Evolutionary conservation across 805 yeast species (phyloP).

Genomic region (Saccharomycopsis schoenii): DNA sequence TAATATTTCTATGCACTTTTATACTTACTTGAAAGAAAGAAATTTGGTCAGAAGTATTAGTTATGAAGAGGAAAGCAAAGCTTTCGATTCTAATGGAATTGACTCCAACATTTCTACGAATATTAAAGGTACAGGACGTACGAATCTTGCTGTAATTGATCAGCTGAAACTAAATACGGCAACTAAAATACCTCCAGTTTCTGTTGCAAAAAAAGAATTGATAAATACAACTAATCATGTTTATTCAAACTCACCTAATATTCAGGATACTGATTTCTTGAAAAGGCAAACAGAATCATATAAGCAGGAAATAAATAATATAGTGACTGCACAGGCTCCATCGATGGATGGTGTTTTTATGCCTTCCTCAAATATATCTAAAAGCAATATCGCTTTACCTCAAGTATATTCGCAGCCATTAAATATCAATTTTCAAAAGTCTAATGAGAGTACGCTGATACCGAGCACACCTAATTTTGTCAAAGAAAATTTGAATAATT

Average conservation of each 20-base stretch:
- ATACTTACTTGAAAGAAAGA: conserved; percentile 15
- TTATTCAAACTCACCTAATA: background rate
- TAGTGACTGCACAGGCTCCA: background rate
- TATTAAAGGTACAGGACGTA: background rate
- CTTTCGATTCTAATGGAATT: background rate
- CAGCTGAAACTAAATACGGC: background rate
- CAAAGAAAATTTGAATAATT: background rate
- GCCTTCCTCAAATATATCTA: background rate
- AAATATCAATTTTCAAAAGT: background rate
- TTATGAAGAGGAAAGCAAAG: background rate
- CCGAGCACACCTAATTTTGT: background rate
- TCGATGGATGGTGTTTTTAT: background rate
- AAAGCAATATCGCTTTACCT: background rate
- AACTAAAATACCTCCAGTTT: background rate
- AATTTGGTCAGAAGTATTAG: conserved; percentile 10
- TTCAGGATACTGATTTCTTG: background rate
- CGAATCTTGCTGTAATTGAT: background rate
- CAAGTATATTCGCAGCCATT: background rate
- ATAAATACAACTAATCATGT: background rate
- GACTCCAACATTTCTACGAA: no score
- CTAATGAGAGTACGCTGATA: background rate
- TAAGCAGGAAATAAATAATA: background rate
- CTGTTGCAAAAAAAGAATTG: background rate
- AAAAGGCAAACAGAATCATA: background rate
- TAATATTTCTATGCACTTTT: conserved; percentile 16